Percentiles rank a stretch among this genome's conserved stretches.
These are phyloP conservation scores for Funneliformis mosseae DNA, from an alignment of 192 early-diverging fungal species.

Conservation along the genomic window DNA sequence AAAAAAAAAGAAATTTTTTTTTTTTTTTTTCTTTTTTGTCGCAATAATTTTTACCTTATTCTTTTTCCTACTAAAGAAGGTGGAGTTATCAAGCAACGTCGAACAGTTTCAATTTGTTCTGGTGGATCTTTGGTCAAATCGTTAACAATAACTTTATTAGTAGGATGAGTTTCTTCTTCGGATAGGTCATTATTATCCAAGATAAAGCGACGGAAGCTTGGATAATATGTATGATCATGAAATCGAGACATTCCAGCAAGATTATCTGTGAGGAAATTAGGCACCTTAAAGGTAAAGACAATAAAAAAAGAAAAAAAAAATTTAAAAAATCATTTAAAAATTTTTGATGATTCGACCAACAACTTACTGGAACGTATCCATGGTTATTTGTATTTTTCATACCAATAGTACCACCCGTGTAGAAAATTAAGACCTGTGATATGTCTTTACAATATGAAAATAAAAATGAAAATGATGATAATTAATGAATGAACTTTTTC, in stretches of 20 bases:
- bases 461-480: not conserved
- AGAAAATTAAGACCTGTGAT: slow-evolving; percentile 84
- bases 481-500: not conserved
- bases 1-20: too few relatives aligned
- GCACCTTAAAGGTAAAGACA: slow-evolving; percentile 42
- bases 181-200: slow-evolving; percentile 36
- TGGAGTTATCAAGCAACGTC: slow-evolving; percentile 77
- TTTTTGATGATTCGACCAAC: not conserved
- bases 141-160: slow-evolving; percentile 10
- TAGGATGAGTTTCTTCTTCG: slow-evolving; percentile 24
- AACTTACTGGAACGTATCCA: slow-evolving; percentile 70
- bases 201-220: slow-evolving; percentile 35
- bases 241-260: slow-evolving; percentile 78
- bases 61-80: slow-evolving; percentile 86
- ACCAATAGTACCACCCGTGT: slow-evolving; percentile 95
- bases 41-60: slow-evolving; percentile 53
- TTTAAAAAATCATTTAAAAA: not conserved
- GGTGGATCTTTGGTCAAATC: not conserved
- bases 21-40: not conserved
- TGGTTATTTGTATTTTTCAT: slow-evolving; percentile 75
- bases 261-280: slow-evolving; percentile 79
- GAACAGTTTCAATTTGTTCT: slow-evolving; percentile 13
- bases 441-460: slow-evolving; percentile 58
- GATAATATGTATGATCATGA: slow-evolving; percentile 66
- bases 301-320: slow-evolving; percentile 11